Evolutionary conservation across 306 rosid species (phyloP).

Genomic region (Leucaena leucocephala): DNA sequence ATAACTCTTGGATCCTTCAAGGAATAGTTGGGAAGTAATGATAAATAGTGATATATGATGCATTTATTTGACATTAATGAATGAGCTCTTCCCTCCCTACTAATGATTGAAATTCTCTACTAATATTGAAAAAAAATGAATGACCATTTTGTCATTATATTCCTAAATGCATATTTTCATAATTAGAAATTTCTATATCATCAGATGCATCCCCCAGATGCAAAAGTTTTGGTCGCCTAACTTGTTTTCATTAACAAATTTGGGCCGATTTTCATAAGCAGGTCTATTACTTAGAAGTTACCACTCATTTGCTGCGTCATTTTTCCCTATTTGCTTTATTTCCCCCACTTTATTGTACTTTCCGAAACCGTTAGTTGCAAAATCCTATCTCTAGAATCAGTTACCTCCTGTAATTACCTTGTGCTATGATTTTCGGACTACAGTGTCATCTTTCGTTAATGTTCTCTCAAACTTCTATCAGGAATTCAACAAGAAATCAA

Average conservation of each 20-base stretch:
- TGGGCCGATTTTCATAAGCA: not conserved
- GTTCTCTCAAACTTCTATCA: slow-evolving; percentile 37
- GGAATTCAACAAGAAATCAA: slow-evolving; percentile 98
- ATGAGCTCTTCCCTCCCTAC: not conserved
- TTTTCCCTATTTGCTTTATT: not conserved
- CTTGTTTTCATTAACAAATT: not conserved
- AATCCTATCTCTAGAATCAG: not conserved
- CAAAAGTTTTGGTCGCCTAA: not conserved
- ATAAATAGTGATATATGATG: not conserved
- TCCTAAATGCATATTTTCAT: not conserved
- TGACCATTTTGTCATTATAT: slow-evolving; percentile 1
- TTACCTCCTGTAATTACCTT: not conserved
- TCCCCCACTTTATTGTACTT: not conserved
- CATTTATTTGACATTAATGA: not conserved
- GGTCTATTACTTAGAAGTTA: not conserved
- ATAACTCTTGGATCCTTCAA: not conserved
- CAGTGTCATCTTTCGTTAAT: not conserved
- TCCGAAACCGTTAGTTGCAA: not conserved
- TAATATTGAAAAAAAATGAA: not conserved
- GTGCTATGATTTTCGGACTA: slow-evolving; percentile 11
- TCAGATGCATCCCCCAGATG: not conserved
- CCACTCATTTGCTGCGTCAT: not conserved
- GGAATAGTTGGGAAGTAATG: not conserved
- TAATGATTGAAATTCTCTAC: not conserved
- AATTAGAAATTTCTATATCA: not conserved